Base-by-base conservation (phyloP, 192 early-diverging fungal species). In the Backusella macrospora region DNA sequence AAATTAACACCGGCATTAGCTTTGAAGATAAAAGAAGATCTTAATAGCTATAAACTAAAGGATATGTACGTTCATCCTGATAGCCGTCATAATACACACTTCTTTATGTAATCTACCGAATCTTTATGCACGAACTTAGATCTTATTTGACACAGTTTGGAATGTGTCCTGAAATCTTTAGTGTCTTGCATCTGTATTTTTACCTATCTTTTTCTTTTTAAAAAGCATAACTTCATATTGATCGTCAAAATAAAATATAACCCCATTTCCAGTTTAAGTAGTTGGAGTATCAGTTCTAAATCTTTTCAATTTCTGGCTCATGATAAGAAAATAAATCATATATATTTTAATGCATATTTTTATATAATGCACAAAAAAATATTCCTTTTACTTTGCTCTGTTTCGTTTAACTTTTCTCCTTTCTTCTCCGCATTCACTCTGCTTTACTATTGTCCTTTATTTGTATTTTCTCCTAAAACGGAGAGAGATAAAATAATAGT, bases 1-100 rank as follows among this genome's bases (percentile, higher is more conserved):
- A 89, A 92, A 63, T 81, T 99, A 1, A 98, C 96, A 3, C 91
- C 96, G 6, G 82, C 89, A 44, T 84, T 97, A 46, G 95, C 96
- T 44, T 88, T 93, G 67, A 81, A 83, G 72, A 99, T 99, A 80
- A 92, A 96, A 64, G 88, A 95, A 79, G 96, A 99, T 78, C 80
- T 99, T 52, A 99, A 99, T 83, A 88, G 91, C 62, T 99, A 90
- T 85, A 99, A 99, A 83, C 86, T 92, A 63, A 84, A 85, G 39
- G 96, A 98, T 73, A 97, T 99, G 96, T 78, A 83, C 8, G 92
- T 98, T 15, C 96, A 96, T 73, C 85, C 89, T 70, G 90, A 95
- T 21, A 92, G 91, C 65, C 86, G 84, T 9, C 64, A 82, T 29
- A 85, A 91, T 73, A 94, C 93, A n/a, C 91, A 92, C 66, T 91